Evolutionary conservation across 73 alveolate species (phyloP), one percentile per base, ranked within the genome.

Genomic region (Diophrys sp.): DNA sequence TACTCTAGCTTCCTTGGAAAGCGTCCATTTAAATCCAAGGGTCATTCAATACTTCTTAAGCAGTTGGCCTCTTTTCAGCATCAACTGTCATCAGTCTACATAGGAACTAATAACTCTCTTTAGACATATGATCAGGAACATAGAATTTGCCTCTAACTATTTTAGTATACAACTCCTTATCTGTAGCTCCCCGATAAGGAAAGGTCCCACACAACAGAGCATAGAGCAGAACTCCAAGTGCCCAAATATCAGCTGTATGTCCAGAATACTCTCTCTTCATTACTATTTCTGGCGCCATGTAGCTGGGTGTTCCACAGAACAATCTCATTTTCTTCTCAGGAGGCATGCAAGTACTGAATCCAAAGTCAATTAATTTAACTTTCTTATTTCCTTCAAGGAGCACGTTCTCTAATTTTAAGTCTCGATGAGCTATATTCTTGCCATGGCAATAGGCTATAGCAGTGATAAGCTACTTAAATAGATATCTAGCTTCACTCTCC

Each of bases 301-400:
- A 74, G 1, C 81, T 67, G 14, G 81, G 67, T 1, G 81, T 31
- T 14, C 81, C 81, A 27, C 81, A 74, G 24, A 68, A 81, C 26
- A 33, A 30, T 14, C 24, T 23, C 25, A 44, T 33, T 31, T 29
- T n/a, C 23, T 75, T 77, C 18, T 79, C 87, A 1, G 70, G 72
- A 28, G 29, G 29, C 1, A 32, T 70, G 2, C 31, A 31, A 1
- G 85, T 74, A 11, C 94, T 91, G 31, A 90, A 75, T 33, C 96
- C 96, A 71, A 90, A 90, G 84, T 90, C 96, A 28, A 86, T 83
- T 14, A 90, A 56, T 82, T 88, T 90, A 14, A 85, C 71, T 54
- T 66, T 31, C 56, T 67, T 57, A 31, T 26, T 31, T 1, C 23
- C 71, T 1, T 67, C 85, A 1, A 77, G 73, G 23, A 57, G 11